Evolutionary conservation across 2,329 filamentous ascomycete genomes (phyloP).

Genomic region (Hymenoscyphus salicellus): DNA sequence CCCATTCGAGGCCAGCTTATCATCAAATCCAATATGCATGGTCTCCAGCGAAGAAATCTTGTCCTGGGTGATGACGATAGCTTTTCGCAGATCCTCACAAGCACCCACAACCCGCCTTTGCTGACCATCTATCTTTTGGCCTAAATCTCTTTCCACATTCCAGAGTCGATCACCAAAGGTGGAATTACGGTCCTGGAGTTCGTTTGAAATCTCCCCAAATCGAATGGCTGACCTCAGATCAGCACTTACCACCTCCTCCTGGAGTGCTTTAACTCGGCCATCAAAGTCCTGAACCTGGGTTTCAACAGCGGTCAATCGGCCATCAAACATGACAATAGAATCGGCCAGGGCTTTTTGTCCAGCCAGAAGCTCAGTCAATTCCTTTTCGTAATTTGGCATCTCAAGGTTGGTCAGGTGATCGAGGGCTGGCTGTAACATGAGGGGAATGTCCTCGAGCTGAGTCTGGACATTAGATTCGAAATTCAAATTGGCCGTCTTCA

Average conservation of each 20-base stretch:
- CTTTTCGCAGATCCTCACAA: conserved; percentile 24
- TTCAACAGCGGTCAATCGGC: conserved; percentile 4
- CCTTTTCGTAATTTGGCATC: conserved; percentile 20
- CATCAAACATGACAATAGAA: conserved; percentile 17
- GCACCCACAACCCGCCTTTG: conserved; percentile 22
- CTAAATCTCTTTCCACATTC: conserved; percentile 24
- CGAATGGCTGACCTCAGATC: conserved; percentile 26
- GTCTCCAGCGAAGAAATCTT: conserved; percentile 19
- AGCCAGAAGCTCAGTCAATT: conserved; percentile 15
- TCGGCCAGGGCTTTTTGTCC: conserved; percentile 19
- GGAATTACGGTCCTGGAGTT: conserved; percentile 27
- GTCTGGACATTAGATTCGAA: conserved; percentile 23
- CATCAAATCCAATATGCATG: conserved; percentile 18
- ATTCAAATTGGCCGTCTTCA: conserved; percentile 25
- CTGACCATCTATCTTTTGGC: conserved; percentile 25
- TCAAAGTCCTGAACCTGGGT: conserved; percentile 18
- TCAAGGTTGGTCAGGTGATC: conserved; percentile 21
- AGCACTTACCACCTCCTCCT: conserved; percentile 21
- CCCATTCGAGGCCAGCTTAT: conserved; percentile 13
- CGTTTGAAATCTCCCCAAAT: conserved; percentile 29
- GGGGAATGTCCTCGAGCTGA: conserved; percentile 17
- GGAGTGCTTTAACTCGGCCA: conserved; percentile 18
- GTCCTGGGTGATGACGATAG: conserved; percentile 16
- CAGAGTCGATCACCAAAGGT: conserved; percentile 23
- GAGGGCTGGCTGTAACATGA: conserved; percentile 20